Conservation (phyloP, 305 asterid genomes). For the Ilex paraguariensis region DNA sequence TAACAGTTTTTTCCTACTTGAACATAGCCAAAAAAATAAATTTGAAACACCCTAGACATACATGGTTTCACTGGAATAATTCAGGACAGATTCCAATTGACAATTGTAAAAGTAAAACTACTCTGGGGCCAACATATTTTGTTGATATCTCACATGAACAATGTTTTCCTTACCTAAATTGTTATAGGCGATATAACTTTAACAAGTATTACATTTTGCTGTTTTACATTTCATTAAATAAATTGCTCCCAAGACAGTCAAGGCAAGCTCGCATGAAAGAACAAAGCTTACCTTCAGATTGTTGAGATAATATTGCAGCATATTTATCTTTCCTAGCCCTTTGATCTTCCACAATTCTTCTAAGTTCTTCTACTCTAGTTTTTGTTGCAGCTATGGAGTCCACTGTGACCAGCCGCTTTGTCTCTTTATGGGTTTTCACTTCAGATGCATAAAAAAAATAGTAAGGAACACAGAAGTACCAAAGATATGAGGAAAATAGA, state of each 20-base stretch:
- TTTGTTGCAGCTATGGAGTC: slow-evolving; percentile 60
- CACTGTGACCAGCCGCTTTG: slow-evolving; percentile 49
- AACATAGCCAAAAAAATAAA: no score
- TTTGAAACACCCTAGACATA: no score
- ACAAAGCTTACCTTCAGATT: slow-evolving; percentile 59
- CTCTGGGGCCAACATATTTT: no score
- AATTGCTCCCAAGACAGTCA: neutral
- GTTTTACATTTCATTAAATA: no score
- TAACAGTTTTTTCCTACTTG: no score
- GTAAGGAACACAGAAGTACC: neutral
- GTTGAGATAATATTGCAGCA: slow-evolving; percentile 70
- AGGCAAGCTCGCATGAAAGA: slow-evolving; percentile 13
- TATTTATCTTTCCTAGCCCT: slow-evolving; percentile 65
- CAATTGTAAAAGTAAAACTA: no score
- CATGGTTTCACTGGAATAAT: no score
- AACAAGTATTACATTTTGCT: no score
- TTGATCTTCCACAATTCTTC: slow-evolving; percentile 55
- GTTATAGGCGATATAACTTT: no score
- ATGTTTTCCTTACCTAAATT: no score
- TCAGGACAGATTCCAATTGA: no score
- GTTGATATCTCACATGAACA: no score
- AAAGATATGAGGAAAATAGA: neutral
- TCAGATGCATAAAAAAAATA: slow-evolving; percentile 21
- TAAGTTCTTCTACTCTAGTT: slow-evolving; percentile 63
- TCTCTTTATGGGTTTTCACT: slow-evolving; percentile 80